Conservation (phyloP, 1,284 basidiomycete species). For the Irpex sp. region DNA sequence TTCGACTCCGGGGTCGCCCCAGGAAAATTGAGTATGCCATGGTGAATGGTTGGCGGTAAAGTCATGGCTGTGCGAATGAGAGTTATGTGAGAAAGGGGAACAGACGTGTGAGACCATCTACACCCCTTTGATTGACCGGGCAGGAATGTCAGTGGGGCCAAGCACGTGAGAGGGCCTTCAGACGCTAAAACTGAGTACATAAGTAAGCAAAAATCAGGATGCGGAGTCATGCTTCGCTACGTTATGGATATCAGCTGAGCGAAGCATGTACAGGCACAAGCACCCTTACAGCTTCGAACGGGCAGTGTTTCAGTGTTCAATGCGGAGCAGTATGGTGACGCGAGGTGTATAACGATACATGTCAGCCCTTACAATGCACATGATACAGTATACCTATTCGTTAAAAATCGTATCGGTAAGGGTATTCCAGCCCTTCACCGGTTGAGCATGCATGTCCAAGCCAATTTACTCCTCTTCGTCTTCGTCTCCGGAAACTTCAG, state of each 20-base stretch:
- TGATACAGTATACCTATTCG: constrained; percentile 7
- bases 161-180: background rate
- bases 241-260: background rate
- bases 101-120: background rate
- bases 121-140: no score
- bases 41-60: constrained; percentile 25
- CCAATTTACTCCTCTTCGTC: constrained; percentile 65
- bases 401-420: background rate
- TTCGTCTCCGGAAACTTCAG: constrained; percentile 92
- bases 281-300: no score
- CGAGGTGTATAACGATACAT: constrained; percentile 4
- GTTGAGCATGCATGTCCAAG: background rate
- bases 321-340: background rate
- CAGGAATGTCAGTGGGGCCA: no score
- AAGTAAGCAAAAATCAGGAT: no score
- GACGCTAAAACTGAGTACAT: background rate
- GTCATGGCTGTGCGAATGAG: constrained; percentile 6
- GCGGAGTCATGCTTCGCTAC: background rate
- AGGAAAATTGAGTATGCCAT: constrained; percentile 45
- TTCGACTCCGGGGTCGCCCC: constrained; percentile 50
- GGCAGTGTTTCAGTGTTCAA: background rate
- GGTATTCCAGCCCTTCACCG: background rate
- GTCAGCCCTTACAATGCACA: background rate
- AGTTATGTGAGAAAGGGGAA: background rate
- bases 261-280: background rate